Evolutionary conservation across 2,329 filamentous ascomycete genomes (phyloP).

Genomic region (Apiospora kogelbergensis): DNA sequence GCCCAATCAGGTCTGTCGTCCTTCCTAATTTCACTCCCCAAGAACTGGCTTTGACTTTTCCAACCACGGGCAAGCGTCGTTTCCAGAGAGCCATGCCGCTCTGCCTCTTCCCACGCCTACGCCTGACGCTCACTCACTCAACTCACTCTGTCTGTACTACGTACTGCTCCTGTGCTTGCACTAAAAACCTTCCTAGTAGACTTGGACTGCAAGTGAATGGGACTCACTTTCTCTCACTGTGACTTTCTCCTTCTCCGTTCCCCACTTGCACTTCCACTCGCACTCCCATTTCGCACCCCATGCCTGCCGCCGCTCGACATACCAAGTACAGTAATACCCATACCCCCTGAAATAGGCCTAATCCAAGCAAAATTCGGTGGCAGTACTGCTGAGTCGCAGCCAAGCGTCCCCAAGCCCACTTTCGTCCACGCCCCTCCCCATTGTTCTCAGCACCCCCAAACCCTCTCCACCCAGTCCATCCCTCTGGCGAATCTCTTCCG

Average conservation of each 20-base stretch:
- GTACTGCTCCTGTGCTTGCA: background rate
- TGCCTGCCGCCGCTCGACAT: background rate
- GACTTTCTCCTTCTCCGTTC: background rate
- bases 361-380: background rate
- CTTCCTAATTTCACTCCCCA: background rate
- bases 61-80: background rate
- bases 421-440: background rate
- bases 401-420: conserved; percentile 7
- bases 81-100: conserved; percentile 4
- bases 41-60: background rate
- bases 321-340: conserved; percentile 4
- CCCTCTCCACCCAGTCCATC: conserved; percentile 5
- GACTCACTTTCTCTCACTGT: conserved; percentile 1
- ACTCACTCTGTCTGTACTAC: background rate
- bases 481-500: conserved; percentile 13
- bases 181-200: background rate
- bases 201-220: background rate
- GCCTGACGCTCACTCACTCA: background rate
- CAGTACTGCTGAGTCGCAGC: background rate
- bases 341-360: background rate
- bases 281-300: background rate
- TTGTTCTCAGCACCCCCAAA: background rate
- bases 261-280: background rate
- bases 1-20: background rate
- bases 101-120: background rate